A percentile compares a stretch with the other conserved stretches of the same genome.
Conservation (phyloP, 164 flowering plant genomes). For the Aristolochia fimbriata region DNA sequence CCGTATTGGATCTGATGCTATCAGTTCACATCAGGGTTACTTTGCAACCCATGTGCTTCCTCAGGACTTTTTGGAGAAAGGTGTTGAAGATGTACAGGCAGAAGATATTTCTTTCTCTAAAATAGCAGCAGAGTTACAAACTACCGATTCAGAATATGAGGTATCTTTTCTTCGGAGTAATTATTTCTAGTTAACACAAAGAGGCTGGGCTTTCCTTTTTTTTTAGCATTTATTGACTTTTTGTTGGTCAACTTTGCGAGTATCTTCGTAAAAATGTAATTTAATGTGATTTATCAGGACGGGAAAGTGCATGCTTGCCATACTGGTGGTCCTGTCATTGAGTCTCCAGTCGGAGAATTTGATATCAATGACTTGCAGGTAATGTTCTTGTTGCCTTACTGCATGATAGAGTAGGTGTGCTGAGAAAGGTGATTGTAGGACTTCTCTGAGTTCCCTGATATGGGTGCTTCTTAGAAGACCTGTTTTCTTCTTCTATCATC, state of each 20-base stretch:
- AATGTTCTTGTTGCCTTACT: constrained; percentile 3
- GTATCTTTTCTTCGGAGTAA: constrained; percentile 21
- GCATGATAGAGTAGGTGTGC: neutral
- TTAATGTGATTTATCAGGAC: constrained; percentile 27
- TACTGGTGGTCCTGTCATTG: constrained; percentile 40
- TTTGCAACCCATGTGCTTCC: constrained; percentile 18
- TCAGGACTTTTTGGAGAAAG: constrained; percentile 15
- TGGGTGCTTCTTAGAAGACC: neutral
- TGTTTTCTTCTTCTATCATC: too few relatives aligned
- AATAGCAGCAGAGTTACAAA: constrained; percentile 23
- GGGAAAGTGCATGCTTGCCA: constrained; percentile 32
- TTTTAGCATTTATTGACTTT: too few relatives aligned
- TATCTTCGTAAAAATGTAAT: too few relatives aligned
- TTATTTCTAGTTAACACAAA: constrained; percentile 1
- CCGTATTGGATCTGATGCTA: constrained; percentile 10
- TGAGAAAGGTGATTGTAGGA: neutral
- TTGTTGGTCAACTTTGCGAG: too few relatives aligned
- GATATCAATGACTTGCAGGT: constrained; percentile 84
- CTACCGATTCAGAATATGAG: constrained; percentile 59
- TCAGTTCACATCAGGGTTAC: constrained; percentile 11
- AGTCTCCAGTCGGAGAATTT: constrained; percentile 45
- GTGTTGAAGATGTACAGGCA: constrained; percentile 37
- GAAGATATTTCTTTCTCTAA: constrained; percentile 28
- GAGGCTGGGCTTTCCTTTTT: too few relatives aligned
- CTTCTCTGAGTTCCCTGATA: neutral